phyloP scores from a whole-genome alignment of 2,329 filamentous ascomycete genomes.

The Capronia americana region DNA sequence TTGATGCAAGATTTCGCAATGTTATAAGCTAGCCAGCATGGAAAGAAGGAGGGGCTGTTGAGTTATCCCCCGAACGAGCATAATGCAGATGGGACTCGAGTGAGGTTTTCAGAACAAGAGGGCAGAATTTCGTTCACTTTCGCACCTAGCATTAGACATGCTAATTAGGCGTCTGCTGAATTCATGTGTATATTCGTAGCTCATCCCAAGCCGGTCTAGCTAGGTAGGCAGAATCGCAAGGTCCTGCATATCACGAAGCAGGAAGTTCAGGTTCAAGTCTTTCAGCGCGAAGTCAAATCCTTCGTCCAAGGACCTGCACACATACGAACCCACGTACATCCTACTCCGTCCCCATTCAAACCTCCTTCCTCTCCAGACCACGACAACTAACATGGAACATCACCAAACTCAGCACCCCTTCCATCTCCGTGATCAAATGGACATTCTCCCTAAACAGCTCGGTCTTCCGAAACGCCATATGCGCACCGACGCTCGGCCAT shows the following conservation, averaged over 20 bases:
- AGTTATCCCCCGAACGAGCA: too few relatives aligned
- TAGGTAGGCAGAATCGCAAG: not conserved
- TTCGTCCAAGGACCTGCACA: not conserved
- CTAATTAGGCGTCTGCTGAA: too few relatives aligned
- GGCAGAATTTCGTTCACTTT: too few relatives aligned
- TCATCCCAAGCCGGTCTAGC: too few relatives aligned
- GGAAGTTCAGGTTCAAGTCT: not conserved
- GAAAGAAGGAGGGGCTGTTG: too few relatives aligned
- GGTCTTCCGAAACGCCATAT: constrained; percentile 4
- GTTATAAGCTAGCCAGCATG: too few relatives aligned
- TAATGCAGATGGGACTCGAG: too few relatives aligned
- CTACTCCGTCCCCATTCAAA: not conserved
- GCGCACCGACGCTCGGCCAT: constrained; percentile 2
- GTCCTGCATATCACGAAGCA: not conserved
- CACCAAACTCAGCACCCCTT: not conserved
- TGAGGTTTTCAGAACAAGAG: too few relatives aligned
- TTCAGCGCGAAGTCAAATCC: not conserved
- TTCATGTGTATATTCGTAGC: too few relatives aligned
- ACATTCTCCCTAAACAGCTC: constrained; percentile 1
- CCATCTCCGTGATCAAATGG: not conserved
- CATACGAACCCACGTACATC: not conserved
- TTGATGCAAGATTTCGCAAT: too few relatives aligned
- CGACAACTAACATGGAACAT: constrained; percentile 10
- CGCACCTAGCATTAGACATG: too few relatives aligned
- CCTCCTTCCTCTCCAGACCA: not conserved